Conservation (phyloP, 2,329 filamentous ascomycete genomes). For the Epicoccum sorghinum region DNA sequence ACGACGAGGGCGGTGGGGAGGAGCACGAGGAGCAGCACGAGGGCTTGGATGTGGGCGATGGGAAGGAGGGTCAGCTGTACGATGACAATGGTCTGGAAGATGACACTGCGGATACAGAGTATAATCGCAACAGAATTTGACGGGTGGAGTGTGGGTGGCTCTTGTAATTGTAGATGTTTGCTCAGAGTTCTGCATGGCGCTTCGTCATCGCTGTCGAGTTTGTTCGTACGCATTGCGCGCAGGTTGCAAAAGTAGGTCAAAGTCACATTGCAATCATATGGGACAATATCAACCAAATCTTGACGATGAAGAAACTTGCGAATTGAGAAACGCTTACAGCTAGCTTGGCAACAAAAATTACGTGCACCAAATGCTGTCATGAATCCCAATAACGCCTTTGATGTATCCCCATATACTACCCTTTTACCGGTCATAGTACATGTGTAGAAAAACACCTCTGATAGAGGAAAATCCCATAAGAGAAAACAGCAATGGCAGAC, state of each 20-base stretch:
- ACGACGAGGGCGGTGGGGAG: neutral
- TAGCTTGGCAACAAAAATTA: too few species aligned
- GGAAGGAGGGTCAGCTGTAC: conserved; percentile 4
- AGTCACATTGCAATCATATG: too few species aligned
- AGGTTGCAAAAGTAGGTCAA: too few species aligned
- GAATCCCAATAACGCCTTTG: neutral
- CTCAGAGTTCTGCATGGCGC: too few species aligned
- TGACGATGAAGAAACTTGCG: too few species aligned
- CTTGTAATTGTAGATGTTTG: too few species aligned
- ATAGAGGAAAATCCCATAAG: too few species aligned
- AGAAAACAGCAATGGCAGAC: conserved; percentile 4
- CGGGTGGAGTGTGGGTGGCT: neutral
- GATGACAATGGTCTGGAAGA: conserved; percentile 10
- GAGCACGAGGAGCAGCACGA: neutral
- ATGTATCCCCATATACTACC: neutral
- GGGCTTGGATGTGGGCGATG: conserved; percentile 4
- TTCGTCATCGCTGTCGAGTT: neutral
- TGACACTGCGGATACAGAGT: neutral
- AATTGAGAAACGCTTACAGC: too few species aligned
- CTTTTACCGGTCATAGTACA: neutral
- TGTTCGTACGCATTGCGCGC: too few species aligned
- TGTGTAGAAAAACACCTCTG: neutral
- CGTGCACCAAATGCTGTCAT: too few species aligned
- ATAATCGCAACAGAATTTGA: neutral
- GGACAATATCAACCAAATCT: too few species aligned